phyloP scores from a whole-genome alignment of 2,329 filamentous ascomycete species.

The Xylogone sp. region DNA sequence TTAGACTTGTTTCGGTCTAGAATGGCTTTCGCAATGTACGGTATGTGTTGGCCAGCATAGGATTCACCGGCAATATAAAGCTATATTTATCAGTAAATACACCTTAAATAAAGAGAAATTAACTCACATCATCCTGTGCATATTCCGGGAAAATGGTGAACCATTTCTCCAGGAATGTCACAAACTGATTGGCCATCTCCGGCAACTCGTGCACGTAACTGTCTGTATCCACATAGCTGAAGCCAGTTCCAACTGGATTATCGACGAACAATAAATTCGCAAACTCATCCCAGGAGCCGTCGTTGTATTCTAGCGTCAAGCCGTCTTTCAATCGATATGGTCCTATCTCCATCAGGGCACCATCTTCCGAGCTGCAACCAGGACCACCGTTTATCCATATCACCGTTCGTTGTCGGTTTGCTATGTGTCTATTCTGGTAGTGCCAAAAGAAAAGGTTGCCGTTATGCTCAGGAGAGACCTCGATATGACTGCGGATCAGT shows the following conservation, averaged over 20 bases:
- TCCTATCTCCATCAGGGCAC: constrained; percentile 92
- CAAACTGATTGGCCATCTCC: constrained; percentile 85
- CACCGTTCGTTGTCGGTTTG: constrained; percentile 83
- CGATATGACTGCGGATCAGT: constrained; percentile 68
- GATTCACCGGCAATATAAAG: constrained; percentile 95
- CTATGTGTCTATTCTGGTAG: constrained; percentile 92
- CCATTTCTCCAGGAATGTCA: constrained; percentile 87
- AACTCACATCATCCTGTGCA: constrained; percentile 80
- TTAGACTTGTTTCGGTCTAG: constrained; percentile 76
- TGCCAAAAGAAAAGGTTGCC: constrained; percentile 99
- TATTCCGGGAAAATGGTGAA: constrained; percentile 90
- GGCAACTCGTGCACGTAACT: constrained; percentile 81
- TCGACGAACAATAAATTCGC: constrained; percentile 96
- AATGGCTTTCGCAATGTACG: constrained; percentile 91
- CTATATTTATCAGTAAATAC: constrained; percentile 42
- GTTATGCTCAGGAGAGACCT: constrained; percentile 78
- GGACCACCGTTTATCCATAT: constrained; percentile 98
- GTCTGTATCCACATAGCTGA: constrained; percentile 90
- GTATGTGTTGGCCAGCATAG: constrained; percentile 94
- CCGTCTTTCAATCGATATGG: constrained; percentile 83
- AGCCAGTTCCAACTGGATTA: constrained; percentile 94
- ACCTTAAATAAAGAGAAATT: not conserved
- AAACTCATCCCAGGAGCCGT: constrained; percentile 98
- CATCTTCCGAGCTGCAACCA: constrained; percentile 96
- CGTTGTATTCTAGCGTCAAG: constrained; percentile 66